These are phyloP conservation scores for Cyathus striatus DNA, from an alignment of 768 basidiomycete genomes.

Conservation along the genomic window DNA sequence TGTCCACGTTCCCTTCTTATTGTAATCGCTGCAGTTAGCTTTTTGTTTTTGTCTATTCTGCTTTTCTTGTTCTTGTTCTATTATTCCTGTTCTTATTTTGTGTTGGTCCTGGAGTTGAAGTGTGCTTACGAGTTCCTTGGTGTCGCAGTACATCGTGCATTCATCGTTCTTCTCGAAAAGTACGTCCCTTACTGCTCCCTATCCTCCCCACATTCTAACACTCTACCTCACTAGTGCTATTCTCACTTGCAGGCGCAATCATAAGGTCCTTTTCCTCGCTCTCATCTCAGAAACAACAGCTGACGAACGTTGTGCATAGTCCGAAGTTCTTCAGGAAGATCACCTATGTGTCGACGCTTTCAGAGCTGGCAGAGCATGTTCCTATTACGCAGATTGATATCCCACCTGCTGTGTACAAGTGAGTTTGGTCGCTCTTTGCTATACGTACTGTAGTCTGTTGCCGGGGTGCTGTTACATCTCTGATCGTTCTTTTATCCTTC, in stretches of 20 bases:
- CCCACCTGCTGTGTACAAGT: conserved; percentile 80
- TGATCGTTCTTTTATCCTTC: no score
- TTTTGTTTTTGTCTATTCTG: no score
- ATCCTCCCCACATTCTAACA: background rate
- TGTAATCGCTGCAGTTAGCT: no score
- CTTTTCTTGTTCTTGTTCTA: background rate
- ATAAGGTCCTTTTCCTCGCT: conserved; percentile 55
- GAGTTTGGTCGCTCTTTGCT: conserved; percentile 18
- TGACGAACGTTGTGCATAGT: conserved; percentile 27
- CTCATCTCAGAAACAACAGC: no score
- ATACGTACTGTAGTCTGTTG: no score
- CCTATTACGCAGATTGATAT: conserved; percentile 88
- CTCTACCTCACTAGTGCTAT: conserved; percentile 56
- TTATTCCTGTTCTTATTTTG: conserved; percentile 1
- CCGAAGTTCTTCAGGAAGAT: conserved; percentile 91
- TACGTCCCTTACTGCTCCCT: conserved; percentile 23
- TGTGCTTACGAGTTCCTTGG: background rate
- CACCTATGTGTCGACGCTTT: conserved; percentile 69
- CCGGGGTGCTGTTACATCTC: no score
- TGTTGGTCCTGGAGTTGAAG: no score
- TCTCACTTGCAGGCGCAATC: conserved; percentile 82
- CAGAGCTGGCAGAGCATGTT: conserved; percentile 69
- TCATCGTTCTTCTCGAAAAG: conserved; percentile 88
- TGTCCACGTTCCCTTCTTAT: no score
- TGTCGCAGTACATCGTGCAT: conserved; percentile 72